Evolutionary conservation across 306 rosid genomes (phyloP).

Genomic region (Cucumis sativus): Cucumber_9930_V3 NC_026656.2:10521501-10522000

Average conservation of each 20-base stretch:
- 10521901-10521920: too few relatives aligned
- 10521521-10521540: neutral
- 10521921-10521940: conserved; percentile 39
- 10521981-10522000: conserved; percentile 72
- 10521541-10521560: neutral
- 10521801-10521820: neutral
- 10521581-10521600: neutral
- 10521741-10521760: too few relatives aligned
- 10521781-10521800: neutral
- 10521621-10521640: too few relatives aligned
- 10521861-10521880: neutral
- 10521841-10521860: neutral
- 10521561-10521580: neutral
- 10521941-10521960: neutral
- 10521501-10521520: neutral
- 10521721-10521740: too few relatives aligned
- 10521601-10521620: too few relatives aligned
- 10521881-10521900: too few relatives aligned
- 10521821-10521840: neutral
- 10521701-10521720: too few relatives aligned
- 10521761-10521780: neutral
- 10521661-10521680: too few relatives aligned
- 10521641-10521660: too few relatives aligned
- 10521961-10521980: conserved; percentile 61
- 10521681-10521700: too few relatives aligned